These are phyloP conservation scores for Aspergillus neoniger DNA, from an alignment of 2,329 filamentous ascomycete species.

Conservation along the genomic window DNA sequence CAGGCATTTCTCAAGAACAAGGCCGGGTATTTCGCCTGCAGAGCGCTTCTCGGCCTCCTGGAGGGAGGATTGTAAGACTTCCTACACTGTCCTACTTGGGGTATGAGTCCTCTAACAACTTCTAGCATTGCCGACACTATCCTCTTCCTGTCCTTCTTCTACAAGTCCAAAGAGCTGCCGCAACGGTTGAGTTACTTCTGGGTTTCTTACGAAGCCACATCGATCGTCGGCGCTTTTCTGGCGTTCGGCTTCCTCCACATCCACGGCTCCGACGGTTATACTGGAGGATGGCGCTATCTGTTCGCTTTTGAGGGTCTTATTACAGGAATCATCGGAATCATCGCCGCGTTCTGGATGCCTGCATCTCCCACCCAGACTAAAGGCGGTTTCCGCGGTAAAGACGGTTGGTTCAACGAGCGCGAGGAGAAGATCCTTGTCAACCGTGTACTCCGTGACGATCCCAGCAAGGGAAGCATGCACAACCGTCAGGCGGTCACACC, in stretches of 20 bases:
- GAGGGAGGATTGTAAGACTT: slow-evolving; percentile 62
- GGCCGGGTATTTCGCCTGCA: slow-evolving; percentile 44
- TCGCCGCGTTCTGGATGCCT: slow-evolving; percentile 63
- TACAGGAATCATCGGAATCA: slow-evolving; percentile 57
- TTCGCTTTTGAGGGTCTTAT: slow-evolving; percentile 49
- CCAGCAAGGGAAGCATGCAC: slow-evolving; percentile 63
- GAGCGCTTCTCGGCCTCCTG: slow-evolving; percentile 52
- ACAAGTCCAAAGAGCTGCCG: slow-evolving; percentile 70
- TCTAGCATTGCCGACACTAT: slow-evolving; percentile 46
- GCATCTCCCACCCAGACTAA: slow-evolving; percentile 67
- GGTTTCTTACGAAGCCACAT: slow-evolving; percentile 59
- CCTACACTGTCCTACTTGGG: slow-evolving; percentile 29
- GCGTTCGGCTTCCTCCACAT: slow-evolving; percentile 49
- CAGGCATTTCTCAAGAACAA: slow-evolving; percentile 55
- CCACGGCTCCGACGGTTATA: slow-evolving; percentile 33
- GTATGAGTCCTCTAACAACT: not conserved
- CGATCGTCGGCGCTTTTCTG: slow-evolving; percentile 51
- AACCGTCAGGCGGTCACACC: slow-evolving; percentile 57
- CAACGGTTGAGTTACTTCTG: slow-evolving; percentile 70
- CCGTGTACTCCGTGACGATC: slow-evolving; percentile 58
- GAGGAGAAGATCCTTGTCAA: slow-evolving; percentile 73
- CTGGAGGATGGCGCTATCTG: slow-evolving; percentile 47
- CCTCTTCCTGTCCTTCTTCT: slow-evolving; percentile 71
- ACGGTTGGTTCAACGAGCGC: slow-evolving; percentile 67
- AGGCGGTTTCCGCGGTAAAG: slow-evolving; percentile 59